These are phyloP conservation scores for Pachysolen tannophilus DNA, from an alignment of 805 yeast species.

Conservation along the genomic window DNA sequence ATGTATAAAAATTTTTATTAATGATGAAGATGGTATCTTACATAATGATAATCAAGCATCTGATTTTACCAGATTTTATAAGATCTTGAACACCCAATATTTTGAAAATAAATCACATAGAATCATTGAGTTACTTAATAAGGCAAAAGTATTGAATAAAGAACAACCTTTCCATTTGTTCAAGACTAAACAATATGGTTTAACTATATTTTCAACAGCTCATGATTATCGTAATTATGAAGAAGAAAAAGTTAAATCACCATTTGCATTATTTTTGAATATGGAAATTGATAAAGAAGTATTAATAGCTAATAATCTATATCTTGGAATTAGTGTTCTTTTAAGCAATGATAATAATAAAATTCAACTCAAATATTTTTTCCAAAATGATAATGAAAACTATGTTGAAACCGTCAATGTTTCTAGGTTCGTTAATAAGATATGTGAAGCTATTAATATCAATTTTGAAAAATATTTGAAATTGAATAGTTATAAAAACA, in stretches of 20 bases:
- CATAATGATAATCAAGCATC: slow-evolving; percentile 1
- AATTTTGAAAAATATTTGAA: slow-evolving; percentile 3
- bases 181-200: slow-evolving; percentile 32
- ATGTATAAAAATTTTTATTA: slow-evolving; percentile 19
- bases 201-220: slow-evolving; percentile 56
- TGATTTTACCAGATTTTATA: slow-evolving; percentile 13
- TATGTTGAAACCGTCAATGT: slow-evolving; percentile 12
- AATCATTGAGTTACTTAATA: slow-evolving; percentile 50
- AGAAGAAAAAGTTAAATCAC: slow-evolving; percentile 50
- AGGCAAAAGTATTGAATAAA: slow-evolving; percentile 68
- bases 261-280: slow-evolving; percentile 61
- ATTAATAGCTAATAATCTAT: slow-evolving; percentile 29
- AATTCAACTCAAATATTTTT: too few relatives aligned
- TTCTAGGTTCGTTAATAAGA: slow-evolving; percentile 5
- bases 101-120: slow-evolving; percentile 18
- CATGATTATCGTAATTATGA: slow-evolving; percentile 49
- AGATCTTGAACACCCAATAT: not conserved
- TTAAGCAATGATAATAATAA: slow-evolving; percentile 23
- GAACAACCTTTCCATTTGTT: slow-evolving; percentile 84
- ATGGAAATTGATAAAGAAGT: slow-evolving; percentile 30
- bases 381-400: too few relatives aligned
- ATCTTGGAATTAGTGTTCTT: slow-evolving; percentile 42
- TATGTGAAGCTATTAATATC: slow-evolving; percentile 2
- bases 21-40: slow-evolving; percentile 4
- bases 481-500: too few relatives aligned